A percentile compares a stretch with the other conserved stretches of the same genome.
Evolutionary conservation across 176 grass and related monocot genomes (phyloP).

Genomic region (maize (Zea mays)): DNA sequence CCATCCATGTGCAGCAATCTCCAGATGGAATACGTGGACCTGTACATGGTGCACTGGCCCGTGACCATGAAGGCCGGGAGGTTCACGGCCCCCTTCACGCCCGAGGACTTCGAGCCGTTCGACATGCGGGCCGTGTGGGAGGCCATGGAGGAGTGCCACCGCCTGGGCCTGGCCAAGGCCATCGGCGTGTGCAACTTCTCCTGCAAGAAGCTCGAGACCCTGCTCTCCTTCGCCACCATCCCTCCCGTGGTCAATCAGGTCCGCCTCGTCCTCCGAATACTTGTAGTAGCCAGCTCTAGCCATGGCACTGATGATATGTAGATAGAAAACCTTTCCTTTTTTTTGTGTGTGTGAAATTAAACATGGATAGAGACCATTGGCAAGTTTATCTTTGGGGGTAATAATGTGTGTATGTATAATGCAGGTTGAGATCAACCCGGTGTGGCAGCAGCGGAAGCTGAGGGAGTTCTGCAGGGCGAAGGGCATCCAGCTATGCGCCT

Average conservation of each 20-base stretch:
- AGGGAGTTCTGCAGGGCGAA: conserved; percentile 59
- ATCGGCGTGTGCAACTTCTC: conserved; percentile 70
- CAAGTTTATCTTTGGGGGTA: background rate
- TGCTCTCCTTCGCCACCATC: conserved; percentile 49
- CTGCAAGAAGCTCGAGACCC: conserved; percentile 48
- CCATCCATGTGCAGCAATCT: conserved; percentile 36
- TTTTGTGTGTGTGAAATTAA: background rate
- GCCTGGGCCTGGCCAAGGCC: conserved; percentile 52
- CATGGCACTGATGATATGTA: background rate
- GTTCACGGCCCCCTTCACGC: conserved; percentile 43
- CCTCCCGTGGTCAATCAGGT: conserved; percentile 59
- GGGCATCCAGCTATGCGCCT: conserved; percentile 67
- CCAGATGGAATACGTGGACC: conserved; percentile 55
- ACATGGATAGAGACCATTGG: background rate
- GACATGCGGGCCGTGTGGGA: conserved; percentile 54
- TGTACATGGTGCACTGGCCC: conserved; percentile 63
- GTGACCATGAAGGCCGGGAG: conserved; percentile 45
- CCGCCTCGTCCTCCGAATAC: background rate
- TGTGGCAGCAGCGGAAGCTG: conserved; percentile 81
- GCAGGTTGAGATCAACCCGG: conserved; percentile 72
- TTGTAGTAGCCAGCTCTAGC: background rate
- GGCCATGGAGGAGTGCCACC: conserved; percentile 69
- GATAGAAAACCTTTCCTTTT: background rate
- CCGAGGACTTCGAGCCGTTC: conserved; percentile 46
- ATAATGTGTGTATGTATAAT: background rate